Percentiles rank a stretch among this genome's conserved stretches.
Conservation (phyloP, 2,329 filamentous ascomycete species). For the Aspergillus japonicus region DNA sequence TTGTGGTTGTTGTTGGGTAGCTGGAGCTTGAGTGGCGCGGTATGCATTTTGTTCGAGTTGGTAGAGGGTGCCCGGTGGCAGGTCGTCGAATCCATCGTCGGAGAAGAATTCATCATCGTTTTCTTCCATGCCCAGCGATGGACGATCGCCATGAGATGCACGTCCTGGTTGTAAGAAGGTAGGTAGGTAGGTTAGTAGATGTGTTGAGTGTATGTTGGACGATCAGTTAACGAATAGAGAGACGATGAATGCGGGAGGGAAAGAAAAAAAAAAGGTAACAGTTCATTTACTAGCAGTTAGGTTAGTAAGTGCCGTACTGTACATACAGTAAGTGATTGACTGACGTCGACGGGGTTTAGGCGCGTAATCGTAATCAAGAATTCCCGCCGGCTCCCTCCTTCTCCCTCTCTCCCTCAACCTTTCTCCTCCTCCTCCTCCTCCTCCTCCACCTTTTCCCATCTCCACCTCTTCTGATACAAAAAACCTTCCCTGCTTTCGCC, state of each 20-base stretch:
- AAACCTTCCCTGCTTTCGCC: constrained; percentile 1
- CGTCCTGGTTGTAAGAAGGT: background rate
- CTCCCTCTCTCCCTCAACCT: constrained; percentile 3
- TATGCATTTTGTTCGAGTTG: constrained; percentile 49
- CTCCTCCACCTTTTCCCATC: constrained; percentile 10
- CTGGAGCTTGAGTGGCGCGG: constrained; percentile 42
- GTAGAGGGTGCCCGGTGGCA: constrained; percentile 43
- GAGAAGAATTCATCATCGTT: constrained; percentile 50
- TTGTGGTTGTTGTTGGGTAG: constrained; percentile 19
- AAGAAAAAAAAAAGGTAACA: background rate
- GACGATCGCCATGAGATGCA: constrained; percentile 30
- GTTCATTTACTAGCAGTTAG: too few species aligned
- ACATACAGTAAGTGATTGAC: background rate
- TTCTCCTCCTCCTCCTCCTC: constrained; percentile 10
- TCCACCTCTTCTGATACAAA: constrained; percentile 9
- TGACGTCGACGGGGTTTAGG: constrained; percentile 4
- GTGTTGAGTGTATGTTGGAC: too few species aligned
- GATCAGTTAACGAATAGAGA: background rate
- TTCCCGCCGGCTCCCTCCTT: constrained; percentile 14
- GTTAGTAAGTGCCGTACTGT: too few species aligned
- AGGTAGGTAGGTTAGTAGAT: background rate
- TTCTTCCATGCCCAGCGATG: constrained; percentile 45
- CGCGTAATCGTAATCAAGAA: constrained; percentile 1
- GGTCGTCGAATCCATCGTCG: constrained; percentile 47
- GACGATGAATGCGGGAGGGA: constrained; percentile 19